Evolutionary conservation across 164 flowering plant genomes (phyloP).

Genomic region (Vitis labrusca): DNA sequence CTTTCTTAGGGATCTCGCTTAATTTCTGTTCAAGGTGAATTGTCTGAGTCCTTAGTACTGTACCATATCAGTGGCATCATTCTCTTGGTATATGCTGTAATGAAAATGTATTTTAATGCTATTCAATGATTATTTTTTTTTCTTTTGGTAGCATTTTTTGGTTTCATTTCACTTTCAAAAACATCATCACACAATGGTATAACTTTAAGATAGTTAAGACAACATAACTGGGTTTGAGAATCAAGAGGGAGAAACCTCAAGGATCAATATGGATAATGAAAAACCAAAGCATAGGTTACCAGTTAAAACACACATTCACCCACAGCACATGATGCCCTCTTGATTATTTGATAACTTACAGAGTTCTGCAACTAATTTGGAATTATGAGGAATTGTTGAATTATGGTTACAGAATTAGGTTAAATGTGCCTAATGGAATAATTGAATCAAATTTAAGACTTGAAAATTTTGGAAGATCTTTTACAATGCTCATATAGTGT

Average conservation of each 20-base stretch:
- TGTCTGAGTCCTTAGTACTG: neutral
- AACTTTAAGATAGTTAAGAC: neutral
- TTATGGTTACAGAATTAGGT: neutral
- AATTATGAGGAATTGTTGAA: neutral
- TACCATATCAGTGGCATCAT: neutral
- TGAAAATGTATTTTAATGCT: neutral
- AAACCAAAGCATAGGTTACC: no score
- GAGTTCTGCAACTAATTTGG: neutral
- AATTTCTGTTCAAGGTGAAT: slow-evolving; percentile 22
- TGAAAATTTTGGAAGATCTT: neutral
- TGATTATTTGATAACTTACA: neutral
- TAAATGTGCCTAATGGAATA: neutral
- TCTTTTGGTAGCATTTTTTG: neutral
- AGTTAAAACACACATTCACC: no score
- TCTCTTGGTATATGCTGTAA: neutral
- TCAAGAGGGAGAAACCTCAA: neutral
- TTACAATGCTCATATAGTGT: neutral
- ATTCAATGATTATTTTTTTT: neutral
- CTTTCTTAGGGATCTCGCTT: slow-evolving; percentile 54
- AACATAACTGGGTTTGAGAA: neutral
- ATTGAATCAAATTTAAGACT: neutral
- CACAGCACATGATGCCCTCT: neutral
- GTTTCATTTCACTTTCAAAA: neutral
- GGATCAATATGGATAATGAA: neutral
- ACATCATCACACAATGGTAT: neutral